Percentiles rank a stretch among this genome's conserved stretches.
Conservation (phyloP, 106 monocot species). For the Triglochin maritima region DNA sequence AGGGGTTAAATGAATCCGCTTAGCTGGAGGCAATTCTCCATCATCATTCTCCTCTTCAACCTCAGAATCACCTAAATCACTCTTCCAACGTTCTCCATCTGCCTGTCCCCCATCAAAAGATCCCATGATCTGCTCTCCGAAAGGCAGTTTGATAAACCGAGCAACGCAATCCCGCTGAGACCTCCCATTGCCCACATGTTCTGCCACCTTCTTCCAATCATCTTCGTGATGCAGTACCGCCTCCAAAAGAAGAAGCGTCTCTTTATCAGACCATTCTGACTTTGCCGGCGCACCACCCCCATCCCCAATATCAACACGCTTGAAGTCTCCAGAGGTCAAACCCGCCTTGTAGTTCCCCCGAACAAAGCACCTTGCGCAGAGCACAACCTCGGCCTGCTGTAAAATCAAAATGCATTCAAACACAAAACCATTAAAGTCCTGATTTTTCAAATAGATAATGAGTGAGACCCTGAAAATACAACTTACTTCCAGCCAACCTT, state of each 20-base stretch:
- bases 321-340: conserved; percentile 71
- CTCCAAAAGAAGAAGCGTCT: conserved; percentile 88
- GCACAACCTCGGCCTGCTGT: conserved; percentile 35
- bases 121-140: conserved; percentile 83
- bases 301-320: conserved; percentile 66
- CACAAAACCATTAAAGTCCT: not conserved
- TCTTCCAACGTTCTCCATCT: not conserved
- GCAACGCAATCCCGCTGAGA: conserved; percentile 75
- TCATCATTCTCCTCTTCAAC: conserved; percentile 10
- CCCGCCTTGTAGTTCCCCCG: conserved; percentile 72
- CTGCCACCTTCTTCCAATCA: conserved; percentile 93
- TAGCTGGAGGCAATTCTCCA: conserved; percentile 10
- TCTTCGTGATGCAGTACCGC: conserved; percentile 74
- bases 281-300: conserved; percentile 18
- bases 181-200: conserved; percentile 71
- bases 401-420: not conserved
- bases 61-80: conserved; percentile 9
- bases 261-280: conserved; percentile 97
- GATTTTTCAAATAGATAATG: not conserved
- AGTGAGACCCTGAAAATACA: too few species aligned
- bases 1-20: conserved; percentile 52
- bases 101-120: conserved; percentile 18
- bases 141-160: conserved; percentile 68
- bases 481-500: too few species aligned
- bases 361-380: conserved; percentile 88